A percentile compares a stretch with the other conserved stretches of the same genome.
phyloP scores from a whole-genome alignment of 331 rosid species.

The Phaseolus coccineus region DNA sequence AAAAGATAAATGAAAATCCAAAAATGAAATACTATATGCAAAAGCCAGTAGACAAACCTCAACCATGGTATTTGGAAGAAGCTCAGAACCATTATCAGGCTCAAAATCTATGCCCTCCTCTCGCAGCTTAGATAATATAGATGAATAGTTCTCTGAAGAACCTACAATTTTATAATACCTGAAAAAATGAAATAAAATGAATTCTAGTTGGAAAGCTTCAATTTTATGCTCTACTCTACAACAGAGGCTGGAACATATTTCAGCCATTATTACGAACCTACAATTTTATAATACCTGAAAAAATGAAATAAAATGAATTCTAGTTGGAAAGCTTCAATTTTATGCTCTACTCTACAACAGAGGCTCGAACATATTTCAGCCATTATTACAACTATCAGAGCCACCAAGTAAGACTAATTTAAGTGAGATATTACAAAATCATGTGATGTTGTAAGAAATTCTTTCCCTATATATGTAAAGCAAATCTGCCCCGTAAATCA shows the following conservation, averaged over 20 bases:
- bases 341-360: not conserved
- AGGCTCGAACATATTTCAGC: conserved; percentile 30
- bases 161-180: conserved; percentile 84
- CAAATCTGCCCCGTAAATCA: conserved; percentile 10
- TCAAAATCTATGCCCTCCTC: conserved; percentile 79
- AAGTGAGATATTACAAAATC: conserved; percentile 30
- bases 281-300: conserved; percentile 79
- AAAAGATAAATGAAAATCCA: conserved; percentile 33
- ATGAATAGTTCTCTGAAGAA: conserved; percentile 80
- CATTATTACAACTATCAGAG: conserved; percentile 23
- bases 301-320: conserved; percentile 43
- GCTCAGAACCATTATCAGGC: conserved; percentile 93
- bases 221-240: not conserved
- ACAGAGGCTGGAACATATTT: too few relatives aligned
- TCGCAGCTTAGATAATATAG: conserved; percentile 71
- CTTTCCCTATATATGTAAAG: not conserved
- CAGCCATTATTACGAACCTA: conserved; percentile 46
- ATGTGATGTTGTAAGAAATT: conserved; percentile 9
- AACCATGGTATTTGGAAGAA: conserved; percentile 73
- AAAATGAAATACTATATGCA: conserved; percentile 14
- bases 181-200: conserved; percentile 44
- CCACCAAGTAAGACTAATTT: conserved; percentile 19
- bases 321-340: not conserved
- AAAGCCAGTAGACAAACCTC: conserved; percentile 63
- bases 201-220: not conserved